Evolutionary conservation across 1,284 basidiomycete species (phyloP), one percentile per base, ranked within the genome.

Genomic region (Rhodotorula sp.): DNA sequence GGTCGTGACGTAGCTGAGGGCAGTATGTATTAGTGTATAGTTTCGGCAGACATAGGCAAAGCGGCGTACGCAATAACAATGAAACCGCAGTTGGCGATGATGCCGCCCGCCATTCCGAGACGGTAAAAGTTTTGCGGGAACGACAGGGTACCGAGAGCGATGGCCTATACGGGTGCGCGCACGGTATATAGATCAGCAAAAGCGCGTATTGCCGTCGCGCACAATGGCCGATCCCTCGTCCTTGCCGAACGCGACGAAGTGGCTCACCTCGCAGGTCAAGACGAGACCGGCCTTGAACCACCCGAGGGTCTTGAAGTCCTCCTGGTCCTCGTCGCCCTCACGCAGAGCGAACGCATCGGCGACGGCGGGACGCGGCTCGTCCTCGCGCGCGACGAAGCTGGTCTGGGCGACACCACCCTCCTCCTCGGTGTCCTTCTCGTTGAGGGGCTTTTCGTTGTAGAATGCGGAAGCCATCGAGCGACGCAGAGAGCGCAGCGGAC

Each of bases 241-340:
- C 26, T 10, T 14, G 16, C 43, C 10, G 18, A 21, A 19, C 8
- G 47, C n/a, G n/a, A 10, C 16, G 62, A n/a, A 26, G 43, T 58
- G 34, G 50, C 50, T 52, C 64, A 66, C 64, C 60, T 67, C 66
- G 66, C 66, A 67, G 21, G 66, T 67, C 8, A 50, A 26, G 52
- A 67, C 31, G 16, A 67, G 19, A 16, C 66, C 66, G 3, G 66
- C 66, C n/a, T 49, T 67, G 54, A 66, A 34, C 66, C 65, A 66
- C 1, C 65, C 65, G 7, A 66, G 49, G 14, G 43, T 50, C 66
- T 67, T 67, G 43, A 57, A 61, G 60, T 67, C 54, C 8, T 54
- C 10, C 15, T 26, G 19, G 23, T 57, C 31, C 47, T 62, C 60
- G 28, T 66, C 64, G 38, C 66, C 66, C 18, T 67, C 60, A 23